Conservation (phyloP, 2,329 filamentous ascomycete species). For the Boeremia exigua region DNA sequence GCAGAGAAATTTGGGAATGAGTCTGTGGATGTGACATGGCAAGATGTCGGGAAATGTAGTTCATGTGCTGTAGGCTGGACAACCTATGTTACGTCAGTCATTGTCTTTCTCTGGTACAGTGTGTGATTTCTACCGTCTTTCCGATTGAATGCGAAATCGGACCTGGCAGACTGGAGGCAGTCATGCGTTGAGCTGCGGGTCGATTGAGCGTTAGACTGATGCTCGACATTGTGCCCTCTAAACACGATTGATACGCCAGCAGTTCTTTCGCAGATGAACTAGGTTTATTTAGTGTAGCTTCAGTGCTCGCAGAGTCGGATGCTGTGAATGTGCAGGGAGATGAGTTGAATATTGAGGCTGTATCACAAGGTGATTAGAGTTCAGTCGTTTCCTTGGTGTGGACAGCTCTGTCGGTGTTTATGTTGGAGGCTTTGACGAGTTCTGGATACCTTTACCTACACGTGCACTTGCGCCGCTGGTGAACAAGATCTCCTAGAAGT, state of each 20-base stretch:
- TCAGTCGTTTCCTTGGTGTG: too few relatives aligned
- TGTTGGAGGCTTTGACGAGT: too few relatives aligned
- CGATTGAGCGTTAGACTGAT: not conserved
- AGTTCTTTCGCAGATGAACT: not conserved
- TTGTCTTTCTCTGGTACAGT: not conserved
- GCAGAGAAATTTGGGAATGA: slow-evolving; percentile 6
- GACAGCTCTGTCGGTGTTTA: too few relatives aligned
- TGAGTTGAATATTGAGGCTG: not conserved
- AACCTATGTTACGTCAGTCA: not conserved
- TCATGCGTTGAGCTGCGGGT: not conserved
- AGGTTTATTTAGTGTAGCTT: not conserved
- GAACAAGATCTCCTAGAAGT: too few relatives aligned
- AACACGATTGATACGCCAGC: not conserved
- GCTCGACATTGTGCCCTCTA: not conserved
- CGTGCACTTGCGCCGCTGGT: too few relatives aligned
- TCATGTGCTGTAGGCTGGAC: not conserved
- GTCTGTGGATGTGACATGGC: not conserved
- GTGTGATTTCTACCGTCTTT: not conserved
- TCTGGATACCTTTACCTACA: too few relatives aligned
- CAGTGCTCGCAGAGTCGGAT: not conserved
- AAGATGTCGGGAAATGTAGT: not conserved
- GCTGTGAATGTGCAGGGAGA: not conserved
- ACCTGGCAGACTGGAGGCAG: not conserved
- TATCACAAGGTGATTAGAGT: not conserved
- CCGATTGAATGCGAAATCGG: not conserved